Evolutionary conservation across 148 eudicot genomes (phyloP).

Genomic region (Cornus florida): DNA sequence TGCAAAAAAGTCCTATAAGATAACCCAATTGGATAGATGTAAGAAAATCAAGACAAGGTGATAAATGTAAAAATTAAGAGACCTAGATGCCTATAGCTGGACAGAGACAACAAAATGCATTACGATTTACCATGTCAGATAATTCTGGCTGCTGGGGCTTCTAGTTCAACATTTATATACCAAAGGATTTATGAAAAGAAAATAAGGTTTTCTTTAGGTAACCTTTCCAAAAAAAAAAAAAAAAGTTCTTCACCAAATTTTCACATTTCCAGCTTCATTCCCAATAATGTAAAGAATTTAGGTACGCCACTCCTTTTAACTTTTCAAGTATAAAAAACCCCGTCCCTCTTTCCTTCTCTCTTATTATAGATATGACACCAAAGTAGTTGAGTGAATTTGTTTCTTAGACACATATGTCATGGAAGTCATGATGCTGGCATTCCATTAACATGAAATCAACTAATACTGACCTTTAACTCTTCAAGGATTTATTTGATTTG

Average conservation of each 20-base stretch:
- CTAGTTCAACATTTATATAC: too few relatives aligned
- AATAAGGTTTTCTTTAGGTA: too few relatives aligned
- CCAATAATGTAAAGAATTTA: background rate
- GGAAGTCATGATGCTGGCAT: background rate
- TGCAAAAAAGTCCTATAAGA: constrained; percentile 6
- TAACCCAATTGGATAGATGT: background rate
- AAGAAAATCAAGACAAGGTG: background rate
- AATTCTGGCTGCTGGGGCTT: too few relatives aligned
- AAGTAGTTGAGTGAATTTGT: background rate
- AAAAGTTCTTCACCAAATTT: background rate
- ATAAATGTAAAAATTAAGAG: background rate
- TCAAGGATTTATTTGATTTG: constrained; percentile 60
- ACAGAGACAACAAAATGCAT: too few relatives aligned
- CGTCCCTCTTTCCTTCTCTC: too few relatives aligned
- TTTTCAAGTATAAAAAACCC: too few relatives aligned
- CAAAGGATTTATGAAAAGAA: background rate
- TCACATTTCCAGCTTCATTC: constrained; percentile 2
- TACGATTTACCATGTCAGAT: too few relatives aligned
- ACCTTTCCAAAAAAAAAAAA: too few relatives aligned
- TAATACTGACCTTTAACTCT: constrained; percentile 33
- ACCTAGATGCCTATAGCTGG: too few relatives aligned
- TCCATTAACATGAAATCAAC: background rate
- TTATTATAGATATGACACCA: background rate
- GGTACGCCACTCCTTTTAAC: too few relatives aligned
- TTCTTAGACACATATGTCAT: background rate